Conservation (phyloP, 495 filamentous ascomycete genomes). For the Podospora sp. region DNA sequence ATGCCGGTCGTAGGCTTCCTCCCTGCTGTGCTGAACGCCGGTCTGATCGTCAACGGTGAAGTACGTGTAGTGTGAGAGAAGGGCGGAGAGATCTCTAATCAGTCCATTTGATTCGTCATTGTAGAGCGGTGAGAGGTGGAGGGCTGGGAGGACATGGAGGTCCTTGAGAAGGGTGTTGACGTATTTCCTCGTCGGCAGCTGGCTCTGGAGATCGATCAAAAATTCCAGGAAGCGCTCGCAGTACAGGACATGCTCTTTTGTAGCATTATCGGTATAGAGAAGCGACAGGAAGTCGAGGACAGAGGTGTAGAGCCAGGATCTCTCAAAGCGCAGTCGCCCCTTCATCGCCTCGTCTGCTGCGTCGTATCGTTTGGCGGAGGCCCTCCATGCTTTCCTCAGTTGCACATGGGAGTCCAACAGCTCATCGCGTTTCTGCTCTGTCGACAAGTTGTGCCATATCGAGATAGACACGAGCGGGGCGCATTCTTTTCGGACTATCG, state of each 20-base stretch:
- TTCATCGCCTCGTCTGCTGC: conserved; percentile 79
- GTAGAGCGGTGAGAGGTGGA: conserved; percentile 78
- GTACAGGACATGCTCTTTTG: conserved; percentile 71
- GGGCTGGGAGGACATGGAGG: conserved; percentile 81
- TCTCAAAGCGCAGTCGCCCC: conserved; percentile 83
- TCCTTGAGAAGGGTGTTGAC: conserved; percentile 92
- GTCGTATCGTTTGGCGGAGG: conserved; percentile 82
- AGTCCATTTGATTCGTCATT: conserved; percentile 72
- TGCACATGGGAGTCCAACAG: conserved; percentile 69
- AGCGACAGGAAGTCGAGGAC: conserved; percentile 78
- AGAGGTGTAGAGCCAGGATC: conserved; percentile 89
- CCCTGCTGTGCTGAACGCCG: conserved; percentile 69
- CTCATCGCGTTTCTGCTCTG: conserved; percentile 63
- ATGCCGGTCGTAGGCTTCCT: conserved; percentile 78
- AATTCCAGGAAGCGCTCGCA: conserved; percentile 94
- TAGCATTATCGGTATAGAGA: conserved; percentile 61
- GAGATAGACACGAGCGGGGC: conserved; percentile 92
- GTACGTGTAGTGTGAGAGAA: conserved; percentile 80
- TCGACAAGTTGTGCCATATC: conserved; percentile 91
- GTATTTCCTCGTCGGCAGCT: conserved; percentile 91
- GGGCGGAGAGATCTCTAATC: conserved; percentile 75
- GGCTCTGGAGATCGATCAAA: conserved; percentile 86
- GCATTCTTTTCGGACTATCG: conserved; percentile 90
- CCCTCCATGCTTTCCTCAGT: conserved; percentile 88
- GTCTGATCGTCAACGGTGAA: conserved; percentile 94